Percentiles rank a stretch among this genome's conserved stretches.
phyloP scores from a whole-genome alignment of 768 basidiomycete genomes.

The Hygrophorus pudorinus region DNA sequence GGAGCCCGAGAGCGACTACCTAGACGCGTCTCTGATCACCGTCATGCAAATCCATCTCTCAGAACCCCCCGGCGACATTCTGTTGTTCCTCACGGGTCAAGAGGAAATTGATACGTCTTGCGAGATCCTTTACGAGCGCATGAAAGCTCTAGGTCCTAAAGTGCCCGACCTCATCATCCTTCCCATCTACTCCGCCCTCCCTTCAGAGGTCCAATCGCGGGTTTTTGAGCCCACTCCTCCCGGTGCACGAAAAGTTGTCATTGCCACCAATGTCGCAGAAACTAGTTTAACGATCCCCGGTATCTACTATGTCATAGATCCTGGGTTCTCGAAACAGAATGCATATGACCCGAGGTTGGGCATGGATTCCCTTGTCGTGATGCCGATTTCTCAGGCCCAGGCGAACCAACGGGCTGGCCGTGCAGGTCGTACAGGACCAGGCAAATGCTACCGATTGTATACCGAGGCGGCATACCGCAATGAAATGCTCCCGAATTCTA shows the following conservation, averaged over 20 bases:
- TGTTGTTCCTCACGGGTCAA: conserved; percentile 96
- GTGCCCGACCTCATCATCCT: conserved; percentile 95
- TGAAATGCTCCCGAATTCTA: conserved; percentile 96
- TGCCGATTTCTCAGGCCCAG: conserved; percentile 98
- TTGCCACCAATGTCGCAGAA: conserved; percentile 99
- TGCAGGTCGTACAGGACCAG: conserved; percentile 95
- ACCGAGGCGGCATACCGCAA: conserved; percentile 98
- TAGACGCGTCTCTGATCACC: conserved; percentile 96
- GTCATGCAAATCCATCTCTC: conserved; percentile 99
- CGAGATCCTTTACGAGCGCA: conserved; percentile 95
- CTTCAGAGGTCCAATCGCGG: conserved; percentile 94
- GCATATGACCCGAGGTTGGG: conserved; percentile 95
- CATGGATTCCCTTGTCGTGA: conserved; percentile 98
- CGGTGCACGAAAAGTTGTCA: conserved; percentile 96
- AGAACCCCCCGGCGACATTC: conserved; percentile 92
- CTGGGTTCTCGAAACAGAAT: conserved; percentile 98
- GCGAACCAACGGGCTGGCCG: conserved; percentile 93
- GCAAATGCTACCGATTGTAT: conserved; percentile 96
- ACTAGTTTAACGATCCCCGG: conserved; percentile 97
- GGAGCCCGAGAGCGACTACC: conserved; percentile 94
- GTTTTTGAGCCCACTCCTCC: conserved; percentile 98
- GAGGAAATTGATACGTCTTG: conserved; percentile 98
- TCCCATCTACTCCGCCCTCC: conserved; percentile 95
- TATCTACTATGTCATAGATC: conserved; percentile 98
- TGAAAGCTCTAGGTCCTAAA: conserved; percentile 98